phyloP scores from a whole-genome alignment of 2,329 filamentous ascomycete genomes.

The Aspergillus sp. region DNA sequence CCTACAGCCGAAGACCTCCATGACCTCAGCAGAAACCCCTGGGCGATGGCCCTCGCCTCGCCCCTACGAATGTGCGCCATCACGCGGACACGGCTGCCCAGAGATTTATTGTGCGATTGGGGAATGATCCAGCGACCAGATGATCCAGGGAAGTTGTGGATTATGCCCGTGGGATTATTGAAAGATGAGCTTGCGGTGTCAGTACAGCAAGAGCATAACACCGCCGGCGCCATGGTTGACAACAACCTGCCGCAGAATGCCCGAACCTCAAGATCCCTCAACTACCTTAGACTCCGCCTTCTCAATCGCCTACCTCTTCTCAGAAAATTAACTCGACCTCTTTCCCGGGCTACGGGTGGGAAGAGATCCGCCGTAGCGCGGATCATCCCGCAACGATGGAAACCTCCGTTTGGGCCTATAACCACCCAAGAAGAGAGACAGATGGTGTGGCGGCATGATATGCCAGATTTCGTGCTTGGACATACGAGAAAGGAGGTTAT shows the following conservation, averaged over 20 bases:
- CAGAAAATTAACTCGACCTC: conserved; percentile 8
- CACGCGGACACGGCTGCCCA: conserved; percentile 27
- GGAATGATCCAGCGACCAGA: conserved; percentile 26
- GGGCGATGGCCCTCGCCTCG: conserved; percentile 33
- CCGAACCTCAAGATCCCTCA: background rate
- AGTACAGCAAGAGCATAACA: background rate
- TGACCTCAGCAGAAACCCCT: conserved; percentile 30
- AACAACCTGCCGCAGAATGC: too few relatives aligned
- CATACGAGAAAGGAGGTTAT: conserved; percentile 30
- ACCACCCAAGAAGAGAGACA: conserved; percentile 18
- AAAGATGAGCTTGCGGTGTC: conserved; percentile 19
- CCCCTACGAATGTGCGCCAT: conserved; percentile 27
- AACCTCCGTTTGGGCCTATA: conserved; percentile 23
- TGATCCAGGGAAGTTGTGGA: conserved; percentile 17
- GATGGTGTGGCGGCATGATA: conserved; percentile 42
- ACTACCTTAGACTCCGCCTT: conserved; percentile 19
- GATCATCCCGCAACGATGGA: conserved; percentile 30
- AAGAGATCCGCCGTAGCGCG: conserved; percentile 11
- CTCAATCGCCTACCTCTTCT: conserved; percentile 21
- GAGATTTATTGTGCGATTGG: conserved; percentile 27
- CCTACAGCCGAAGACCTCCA: conserved; percentile 18
- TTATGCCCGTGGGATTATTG: conserved; percentile 27
- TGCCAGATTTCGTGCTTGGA: conserved; percentile 35
- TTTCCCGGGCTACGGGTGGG: conserved; percentile 3
- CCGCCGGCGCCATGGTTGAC: background rate